Conservation (phyloP, 2,329 filamentous ascomycete genomes). For the Xylariomycetidae sp. region DNA sequence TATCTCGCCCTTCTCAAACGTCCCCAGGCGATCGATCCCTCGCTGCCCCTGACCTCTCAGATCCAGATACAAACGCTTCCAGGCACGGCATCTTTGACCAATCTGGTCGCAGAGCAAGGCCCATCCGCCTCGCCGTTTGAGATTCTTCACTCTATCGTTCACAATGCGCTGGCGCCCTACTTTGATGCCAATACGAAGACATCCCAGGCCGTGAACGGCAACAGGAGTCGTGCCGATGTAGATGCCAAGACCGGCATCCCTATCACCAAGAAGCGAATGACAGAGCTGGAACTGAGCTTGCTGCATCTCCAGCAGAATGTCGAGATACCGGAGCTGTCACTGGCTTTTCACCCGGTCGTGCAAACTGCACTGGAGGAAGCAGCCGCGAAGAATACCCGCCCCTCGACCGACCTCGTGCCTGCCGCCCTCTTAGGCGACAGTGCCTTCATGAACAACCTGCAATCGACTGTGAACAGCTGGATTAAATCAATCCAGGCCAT, state of each 20-base stretch:
- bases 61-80: slow-evolving; percentile 91
- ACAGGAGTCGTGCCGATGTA: slow-evolving; percentile 70
- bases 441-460: slow-evolving; percentile 86
- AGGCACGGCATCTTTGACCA: slow-evolving; percentile 66
- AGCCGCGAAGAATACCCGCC: slow-evolving; percentile 56
- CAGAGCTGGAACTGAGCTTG: slow-evolving; percentile 85
- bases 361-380: slow-evolving; percentile 80
- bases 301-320: slow-evolving; percentile 95
- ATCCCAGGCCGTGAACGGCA: slow-evolving; percentile 59
- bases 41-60: slow-evolving; percentile 76
- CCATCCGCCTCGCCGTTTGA: slow-evolving; percentile 79
- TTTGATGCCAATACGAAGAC: slow-evolving; percentile 94
- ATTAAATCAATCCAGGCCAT: slow-evolving; percentile 98
- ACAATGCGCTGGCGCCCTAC: slow-evolving; percentile 87
- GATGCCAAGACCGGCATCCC: slow-evolving; percentile 93
- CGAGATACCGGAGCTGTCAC: slow-evolving; percentile 86
- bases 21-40: slow-evolving; percentile 78
- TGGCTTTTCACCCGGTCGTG: slow-evolving; percentile 84
- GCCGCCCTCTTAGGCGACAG: slow-evolving; percentile 75
- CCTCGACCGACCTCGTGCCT: slow-evolving; percentile 74
- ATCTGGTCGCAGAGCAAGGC: slow-evolving; percentile 62
- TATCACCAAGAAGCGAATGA: slow-evolving; percentile 94
- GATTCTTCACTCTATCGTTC: slow-evolving; percentile 84
- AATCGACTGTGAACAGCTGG: slow-evolving; percentile 93
- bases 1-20: slow-evolving; percentile 89